Evolutionary conservation across 345 rosid genomes (phyloP).

Genomic region (Hibiscus mutabilis): DNA sequence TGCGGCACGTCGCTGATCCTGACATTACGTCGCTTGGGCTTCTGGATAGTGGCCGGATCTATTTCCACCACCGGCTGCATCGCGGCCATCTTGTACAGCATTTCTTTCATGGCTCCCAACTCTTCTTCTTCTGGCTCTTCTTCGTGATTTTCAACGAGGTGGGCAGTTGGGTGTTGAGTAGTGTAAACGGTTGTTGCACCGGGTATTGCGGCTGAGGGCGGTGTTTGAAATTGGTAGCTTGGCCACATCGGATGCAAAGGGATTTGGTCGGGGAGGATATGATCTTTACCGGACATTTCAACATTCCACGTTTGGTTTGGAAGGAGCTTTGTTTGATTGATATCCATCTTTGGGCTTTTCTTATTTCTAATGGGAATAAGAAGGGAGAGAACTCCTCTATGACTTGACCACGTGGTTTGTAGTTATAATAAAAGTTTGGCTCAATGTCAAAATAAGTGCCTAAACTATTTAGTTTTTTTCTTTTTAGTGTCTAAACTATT

Average conservation of each 20-base stretch:
- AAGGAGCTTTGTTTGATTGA: constrained; percentile 39
- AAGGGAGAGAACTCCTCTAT: neutral
- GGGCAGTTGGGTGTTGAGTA: constrained; percentile 6
- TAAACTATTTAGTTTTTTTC: too few relatives aligned
- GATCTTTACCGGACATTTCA: constrained; percentile 15
- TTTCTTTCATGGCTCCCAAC: constrained; percentile 85
- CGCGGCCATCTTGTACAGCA: constrained; percentile 92
- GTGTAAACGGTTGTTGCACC: neutral
- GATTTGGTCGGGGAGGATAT: constrained; percentile 25
- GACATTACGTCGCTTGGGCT: constrained; percentile 77
- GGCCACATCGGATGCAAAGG: constrained; percentile 29
- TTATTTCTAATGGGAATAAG: neutral
- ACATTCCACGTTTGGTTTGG: constrained; percentile 41
- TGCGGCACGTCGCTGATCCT: constrained; percentile 92
- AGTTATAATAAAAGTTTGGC: neutral
- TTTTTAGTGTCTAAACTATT: too few relatives aligned
- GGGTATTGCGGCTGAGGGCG: constrained; percentile 16
- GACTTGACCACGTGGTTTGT: constrained; percentile 12
- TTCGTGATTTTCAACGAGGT: constrained; percentile 25
- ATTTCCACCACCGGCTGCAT: constrained; percentile 94
- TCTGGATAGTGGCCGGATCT: constrained; percentile 70
- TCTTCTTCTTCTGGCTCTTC: constrained; percentile 63
- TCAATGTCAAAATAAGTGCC: too few relatives aligned
- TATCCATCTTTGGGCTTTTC: constrained; percentile 35
- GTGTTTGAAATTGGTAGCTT: constrained; percentile 29